These are phyloP conservation scores for Nannizziopsis barbatae DNA, from an alignment of 2,329 filamentous ascomycete genomes.

Conservation along the genomic window DNA sequence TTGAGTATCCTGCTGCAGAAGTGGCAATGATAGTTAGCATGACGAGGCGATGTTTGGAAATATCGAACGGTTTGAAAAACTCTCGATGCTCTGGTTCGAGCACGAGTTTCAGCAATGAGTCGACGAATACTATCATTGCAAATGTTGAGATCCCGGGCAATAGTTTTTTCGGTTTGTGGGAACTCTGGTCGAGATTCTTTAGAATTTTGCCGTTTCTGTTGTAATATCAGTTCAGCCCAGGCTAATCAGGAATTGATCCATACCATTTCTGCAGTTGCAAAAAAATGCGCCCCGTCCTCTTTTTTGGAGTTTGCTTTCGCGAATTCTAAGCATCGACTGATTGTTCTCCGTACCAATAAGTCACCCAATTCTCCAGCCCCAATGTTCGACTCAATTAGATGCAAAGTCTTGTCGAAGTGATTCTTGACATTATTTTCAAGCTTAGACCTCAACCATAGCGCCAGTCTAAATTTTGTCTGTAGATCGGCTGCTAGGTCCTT, in stretches of 20 bases:
- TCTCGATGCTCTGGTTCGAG: slow-evolving; percentile 25
- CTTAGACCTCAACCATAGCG: slow-evolving; percentile 24
- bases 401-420: slow-evolving; percentile 24
- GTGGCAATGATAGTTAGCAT: slow-evolving; percentile 21
- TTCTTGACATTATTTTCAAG: slow-evolving; percentile 16
- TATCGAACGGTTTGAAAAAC: slow-evolving; percentile 25
- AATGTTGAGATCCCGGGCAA: slow-evolving; percentile 17
- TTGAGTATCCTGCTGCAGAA: slow-evolving; percentile 24
- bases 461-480: slow-evolving; percentile 20
- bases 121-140: slow-evolving; percentile 20
- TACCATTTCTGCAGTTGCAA: slow-evolving; percentile 13
- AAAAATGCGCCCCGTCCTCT: slow-evolving; percentile 26
- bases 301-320: slow-evolving; percentile 16
- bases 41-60: slow-evolving; percentile 18
- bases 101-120: slow-evolving; percentile 24
- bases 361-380: slow-evolving; percentile 22
- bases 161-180: slow-evolving; percentile 12
- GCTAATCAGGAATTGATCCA: not conserved
- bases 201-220: slow-evolving; percentile 9
- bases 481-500: slow-evolving; percentile 19
- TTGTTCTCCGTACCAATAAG: slow-evolving; percentile 18
- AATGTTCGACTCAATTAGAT: slow-evolving; percentile 19
- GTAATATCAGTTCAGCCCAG: not conserved
- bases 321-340: slow-evolving; percentile 17
- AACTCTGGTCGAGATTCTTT: slow-evolving; percentile 10